Conservation (phyloP, 2,329 filamentous ascomycete genomes). For the Amylocarpus encephaloides region DNA sequence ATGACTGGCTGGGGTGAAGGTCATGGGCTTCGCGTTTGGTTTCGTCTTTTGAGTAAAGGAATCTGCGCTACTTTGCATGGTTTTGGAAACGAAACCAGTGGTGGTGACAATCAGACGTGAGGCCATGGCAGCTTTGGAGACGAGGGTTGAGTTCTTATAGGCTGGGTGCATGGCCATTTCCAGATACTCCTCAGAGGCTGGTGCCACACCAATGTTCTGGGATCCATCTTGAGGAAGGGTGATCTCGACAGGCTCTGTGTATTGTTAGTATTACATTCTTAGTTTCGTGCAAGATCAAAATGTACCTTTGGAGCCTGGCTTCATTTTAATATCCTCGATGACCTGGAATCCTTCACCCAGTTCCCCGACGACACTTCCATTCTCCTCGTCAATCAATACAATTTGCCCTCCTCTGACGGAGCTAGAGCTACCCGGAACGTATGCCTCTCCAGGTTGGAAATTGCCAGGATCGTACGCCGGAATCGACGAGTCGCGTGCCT, state of each 20-base stretch:
- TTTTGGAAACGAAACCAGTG: slow-evolving; percentile 71
- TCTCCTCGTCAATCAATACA: slow-evolving; percentile 90
- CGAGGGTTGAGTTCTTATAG: slow-evolving; percentile 82
- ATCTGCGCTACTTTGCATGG: slow-evolving; percentile 71
- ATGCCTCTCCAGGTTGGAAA: slow-evolving; percentile 74
- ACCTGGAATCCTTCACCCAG: slow-evolving; percentile 76
- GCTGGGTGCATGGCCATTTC: slow-evolving; percentile 77
- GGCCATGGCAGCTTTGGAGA: slow-evolving; percentile 79
- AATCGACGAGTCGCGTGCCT: slow-evolving; percentile 22
- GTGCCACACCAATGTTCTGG: slow-evolving; percentile 60
- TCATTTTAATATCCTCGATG: slow-evolving; percentile 67
- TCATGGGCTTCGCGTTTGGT: slow-evolving; percentile 72
- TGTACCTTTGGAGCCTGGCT: slow-evolving; percentile 84
- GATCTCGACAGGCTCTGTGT: slow-evolving; percentile 70
- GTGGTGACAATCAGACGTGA: slow-evolving; percentile 89
- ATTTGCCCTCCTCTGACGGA: slow-evolving; percentile 64
- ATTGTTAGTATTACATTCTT: slow-evolving; percentile 5
- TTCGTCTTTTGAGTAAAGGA: slow-evolving; percentile 74
- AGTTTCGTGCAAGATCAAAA: not conserved
- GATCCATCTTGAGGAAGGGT: slow-evolving; percentile 62
- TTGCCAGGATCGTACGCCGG: slow-evolving; percentile 74
- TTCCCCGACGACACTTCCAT: slow-evolving; percentile 92
- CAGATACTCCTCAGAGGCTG: slow-evolving; percentile 64
- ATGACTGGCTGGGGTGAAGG: slow-evolving; percentile 81
- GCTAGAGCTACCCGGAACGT: slow-evolving; percentile 58